Percentiles rank a stretch among this genome's conserved stretches.
These are phyloP conservation scores for Ampelomyces quisqualis DNA, from an alignment of 2,329 filamentous ascomycete genomes.

Conservation along the genomic window DNA sequence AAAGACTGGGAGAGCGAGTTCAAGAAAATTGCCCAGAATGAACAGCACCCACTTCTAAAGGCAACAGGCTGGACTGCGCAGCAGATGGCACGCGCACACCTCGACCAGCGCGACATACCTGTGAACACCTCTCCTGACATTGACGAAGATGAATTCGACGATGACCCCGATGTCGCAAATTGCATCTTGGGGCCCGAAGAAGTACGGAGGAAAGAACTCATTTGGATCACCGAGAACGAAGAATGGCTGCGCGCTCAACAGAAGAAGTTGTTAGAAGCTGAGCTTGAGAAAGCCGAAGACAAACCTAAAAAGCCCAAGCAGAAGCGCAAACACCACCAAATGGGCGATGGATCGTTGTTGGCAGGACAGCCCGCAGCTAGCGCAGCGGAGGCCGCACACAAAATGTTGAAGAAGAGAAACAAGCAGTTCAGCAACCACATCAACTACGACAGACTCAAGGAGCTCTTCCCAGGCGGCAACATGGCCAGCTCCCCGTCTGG, in stretches of 20 bases:
- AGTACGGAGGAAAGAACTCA: slow-evolving; percentile 77
- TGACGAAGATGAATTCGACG: slow-evolving; percentile 78
- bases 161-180: slow-evolving; percentile 82
- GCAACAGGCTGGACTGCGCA: slow-evolving; percentile 31
- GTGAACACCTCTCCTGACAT: slow-evolving; percentile 56
- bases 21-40: slow-evolving; percentile 31
- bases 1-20: slow-evolving; percentile 34
- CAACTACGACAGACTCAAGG: slow-evolving; percentile 50
- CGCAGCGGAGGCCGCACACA: slow-evolving; percentile 48
- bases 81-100: slow-evolving; percentile 28
- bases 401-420: slow-evolving; percentile 50
- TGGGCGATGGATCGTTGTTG: slow-evolving; percentile 47
- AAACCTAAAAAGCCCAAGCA: slow-evolving; percentile 53
- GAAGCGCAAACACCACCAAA: slow-evolving; percentile 41
- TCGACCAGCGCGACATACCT: slow-evolving; percentile 23
- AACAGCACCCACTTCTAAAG: slow-evolving; percentile 33
- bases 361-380: slow-evolving; percentile 47
- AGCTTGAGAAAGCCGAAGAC: slow-evolving; percentile 58
- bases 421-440: slow-evolving; percentile 48
- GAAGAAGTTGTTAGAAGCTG: slow-evolving; percentile 74
- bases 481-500: slow-evolving; percentile 14
- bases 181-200: slow-evolving; percentile 75
- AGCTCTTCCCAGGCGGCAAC: slow-evolving; percentile 39
- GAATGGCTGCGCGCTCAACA: slow-evolving; percentile 88
- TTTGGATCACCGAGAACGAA: slow-evolving; percentile 94